Evolutionary conservation across 345 rosid genomes (phyloP).

Genomic region (Gynandropsis gynandra): DNA sequence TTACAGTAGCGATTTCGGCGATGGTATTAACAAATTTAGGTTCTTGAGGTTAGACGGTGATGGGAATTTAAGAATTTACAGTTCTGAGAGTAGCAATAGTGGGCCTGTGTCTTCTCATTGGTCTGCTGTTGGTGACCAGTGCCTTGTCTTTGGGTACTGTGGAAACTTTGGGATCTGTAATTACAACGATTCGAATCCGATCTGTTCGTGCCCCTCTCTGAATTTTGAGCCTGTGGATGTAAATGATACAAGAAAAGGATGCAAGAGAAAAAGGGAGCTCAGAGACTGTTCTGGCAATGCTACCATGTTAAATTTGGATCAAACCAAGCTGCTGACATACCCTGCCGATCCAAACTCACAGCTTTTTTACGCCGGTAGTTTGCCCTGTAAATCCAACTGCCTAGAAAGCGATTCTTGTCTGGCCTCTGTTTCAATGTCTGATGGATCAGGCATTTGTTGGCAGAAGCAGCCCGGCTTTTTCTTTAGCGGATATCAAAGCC

Average conservation of each 20-base stretch:
- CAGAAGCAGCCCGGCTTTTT: conserved; percentile 36
- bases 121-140: conserved; percentile 51
- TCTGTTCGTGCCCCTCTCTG: conserved; percentile 54
- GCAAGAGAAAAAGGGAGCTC: conserved; percentile 47
- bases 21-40: conserved; percentile 43
- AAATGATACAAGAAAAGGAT: conserved; percentile 43
- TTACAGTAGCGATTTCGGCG: conserved; percentile 53
- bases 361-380: conserved; percentile 29
- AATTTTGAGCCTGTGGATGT: conserved; percentile 49
- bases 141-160: conserved; percentile 54
- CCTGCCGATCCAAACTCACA: conserved; percentile 25
- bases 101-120: conserved; percentile 30
- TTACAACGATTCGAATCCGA: conserved; percentile 35
- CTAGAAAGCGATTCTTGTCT: conserved; percentile 34
- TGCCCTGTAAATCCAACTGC: conserved; percentile 47
- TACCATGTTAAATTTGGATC: conserved; percentile 44
- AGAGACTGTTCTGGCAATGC: conserved; percentile 33
- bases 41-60: conserved; percentile 44
- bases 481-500: conserved; percentile 49
- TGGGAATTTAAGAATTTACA: conserved; percentile 62
- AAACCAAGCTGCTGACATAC: conserved; percentile 34
- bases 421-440: conserved; percentile 49
- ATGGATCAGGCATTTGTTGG: conserved; percentile 54
- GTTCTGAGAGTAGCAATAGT: conserved; percentile 22
- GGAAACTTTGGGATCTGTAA: conserved; percentile 57